Evolutionary conservation across 768 basidiomycete genomes (phyloP), one percentile per base, ranked within the genome.

Genomic region (Cantharellus cinnabarinus): DNA sequence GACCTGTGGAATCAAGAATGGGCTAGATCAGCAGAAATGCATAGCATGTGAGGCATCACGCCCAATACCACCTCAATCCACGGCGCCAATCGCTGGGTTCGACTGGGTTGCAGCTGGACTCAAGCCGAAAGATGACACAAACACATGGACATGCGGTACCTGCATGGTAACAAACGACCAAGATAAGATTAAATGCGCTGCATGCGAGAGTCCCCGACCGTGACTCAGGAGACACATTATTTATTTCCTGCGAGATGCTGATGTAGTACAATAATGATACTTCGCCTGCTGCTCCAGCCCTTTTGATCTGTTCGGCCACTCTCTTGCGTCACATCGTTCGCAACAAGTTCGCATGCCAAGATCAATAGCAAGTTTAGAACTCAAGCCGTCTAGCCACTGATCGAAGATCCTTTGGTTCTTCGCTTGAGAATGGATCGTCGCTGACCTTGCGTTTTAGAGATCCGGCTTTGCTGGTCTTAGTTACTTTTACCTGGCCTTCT

Each of bases 401-500:
- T 48, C 44, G 44, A 10, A 29, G 10, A 29, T 14, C 52, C 10
- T 37, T 7, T 37, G 10, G 10, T 10, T 10, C 10, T 10, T 37
- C 52, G 7, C 52, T 37, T 29, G 20, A 29, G 20, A 29, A 29
- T 29, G 20, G 20, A 7, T 37, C 7, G 7, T 54, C 35, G 38
- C 14, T 10, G 10, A 37, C 52, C 38, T 54, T 54, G 10, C 52
- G 14, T 37, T 54, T 54, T 10, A 37, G 7, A 37, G 14, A 14
- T 1, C 52, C 1, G 52, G 14, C 35, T 10, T 7, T 10, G 10
- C 35, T 54, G 52, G 10, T 54, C 14, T 7, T 37, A 37, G 52
- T 54, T 1, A 1, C 10, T 7, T 37, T 37, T 0, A 10, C 78
- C 60, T 85, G 87, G 56, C 80, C 83, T 59, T 89, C 83, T 5